Base-by-base conservation (phyloP, 2,329 filamentous ascomycete species). In the Thielaviopsis musarum region DNA sequence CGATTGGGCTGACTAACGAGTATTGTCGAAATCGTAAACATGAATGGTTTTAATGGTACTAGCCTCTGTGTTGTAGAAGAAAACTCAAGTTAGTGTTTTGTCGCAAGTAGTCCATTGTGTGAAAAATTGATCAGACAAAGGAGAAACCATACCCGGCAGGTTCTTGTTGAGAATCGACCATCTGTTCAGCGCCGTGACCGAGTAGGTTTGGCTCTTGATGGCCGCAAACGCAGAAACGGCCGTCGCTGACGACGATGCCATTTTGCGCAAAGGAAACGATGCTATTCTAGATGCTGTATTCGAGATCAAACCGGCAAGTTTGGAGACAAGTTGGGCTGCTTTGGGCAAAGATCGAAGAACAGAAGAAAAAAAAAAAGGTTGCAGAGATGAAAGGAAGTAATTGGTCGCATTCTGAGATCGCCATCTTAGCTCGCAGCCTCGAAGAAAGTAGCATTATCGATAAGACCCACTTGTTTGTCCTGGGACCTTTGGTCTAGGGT, bases 1-100 rank as follows among this genome's bases (percentile, higher is more conserved):
- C 48, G 52, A 30, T 56, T 48, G 22, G 28, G 55, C 59, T 45
- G 56, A 64, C 84, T 69, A 75, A 91, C 88, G 74, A 45, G 91
- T 97, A 68, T 98, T 97, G 72, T 98, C 93, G 70, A 97, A 98
- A 71, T 98, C 93, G 74, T 97, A 97, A 65, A 98, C 80, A 69
- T 97, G 91, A 57, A 98, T 82, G 9, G 82, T 74, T 69, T 82
- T 88, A 71, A 97, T 85, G 59, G 81, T 76, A 51, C 85, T 76
- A 12, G 83, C 77, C 34, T 81, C 79, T 80, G 64, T 12, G 2
- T 24, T 5, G n/a, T 10, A n/a, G 54, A 19, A 19, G 17, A 38
- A 17, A 30, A 19, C 21, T 1, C 26, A 48, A 58, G 17, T 34
- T 54, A 17, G 30, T 41, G 49, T 30, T 38, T 52, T 21, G 41